Evolutionary conservation across 306 rosid genomes (phyloP), one percentile per base, ranked within the genome.

Genomic region (Hylodesmum podocarpum): DNA sequence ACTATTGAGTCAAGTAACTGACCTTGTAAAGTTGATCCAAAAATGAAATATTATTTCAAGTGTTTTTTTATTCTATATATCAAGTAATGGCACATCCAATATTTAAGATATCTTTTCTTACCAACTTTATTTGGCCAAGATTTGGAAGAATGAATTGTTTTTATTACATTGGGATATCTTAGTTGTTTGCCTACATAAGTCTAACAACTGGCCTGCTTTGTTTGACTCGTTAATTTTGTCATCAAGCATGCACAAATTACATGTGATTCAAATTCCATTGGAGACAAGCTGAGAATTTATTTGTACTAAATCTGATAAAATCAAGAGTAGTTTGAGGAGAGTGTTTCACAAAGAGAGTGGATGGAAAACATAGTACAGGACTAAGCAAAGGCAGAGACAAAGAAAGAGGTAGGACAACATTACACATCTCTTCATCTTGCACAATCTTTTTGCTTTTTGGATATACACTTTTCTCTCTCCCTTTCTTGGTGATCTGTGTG

Each of bases 291-390:
- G 63, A 37, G 5, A 40, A 49, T 51, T 24, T 18, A 41, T 66
- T 53, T 18, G 36, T 28, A 51, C 8, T 8, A 66, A 15, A 46
- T 10, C 6, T 44, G 55, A 58, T 40, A 54, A 50, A 81, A 82
- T 82, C 63, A 80, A 66, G 27, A 85, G 66, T 15, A 85, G 69
- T 25, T 77, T 74, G 73, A 84, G 43, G 75, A 80, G 73, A 70
- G 37, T 59, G 5, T 55, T 88, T 78, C 63, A 81, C 77, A 28
- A 49, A 57, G 58, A 65, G 37, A 77, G 87, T 80, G 80, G 91
- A 89, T 80, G 86, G 63, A 76, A 71, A 21, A 74, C 77, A 47
- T 46, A 49, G 27, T 39, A 46, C 79, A 65, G 41, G 50, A 41
- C 59, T 55, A 57, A 37, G 68, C 81, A 21, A 55, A 66, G 33